Conservation (phyloP, 331 rosid species). For the Malus hybrid region DNA sequence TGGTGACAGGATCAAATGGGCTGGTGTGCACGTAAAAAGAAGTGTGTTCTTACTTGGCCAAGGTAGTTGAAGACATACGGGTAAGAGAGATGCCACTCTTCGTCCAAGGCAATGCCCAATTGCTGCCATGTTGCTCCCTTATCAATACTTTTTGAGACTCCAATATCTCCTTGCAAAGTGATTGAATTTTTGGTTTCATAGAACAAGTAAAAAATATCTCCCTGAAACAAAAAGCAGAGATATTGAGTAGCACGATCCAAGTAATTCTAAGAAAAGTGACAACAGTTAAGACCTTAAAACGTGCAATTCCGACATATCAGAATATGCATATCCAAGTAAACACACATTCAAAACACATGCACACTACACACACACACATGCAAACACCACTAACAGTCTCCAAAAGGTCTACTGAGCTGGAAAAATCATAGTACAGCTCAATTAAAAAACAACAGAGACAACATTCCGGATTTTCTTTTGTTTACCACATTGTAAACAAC, state of each 20-base stretch:
- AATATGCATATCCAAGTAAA: too few relatives aligned
- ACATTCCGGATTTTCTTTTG: not conserved
- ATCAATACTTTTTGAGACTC: conserved; percentile 85
- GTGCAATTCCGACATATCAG: too few relatives aligned
- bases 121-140: conserved; percentile 94
- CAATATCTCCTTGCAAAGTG: conserved; percentile 91
- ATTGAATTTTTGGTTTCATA: conserved; percentile 85
- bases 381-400: not conserved
- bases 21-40: not conserved
- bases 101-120: conserved; percentile 82
- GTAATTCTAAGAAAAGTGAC: not conserved
- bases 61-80: conserved; percentile 72
- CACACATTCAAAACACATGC: too few relatives aligned
- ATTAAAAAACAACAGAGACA: too few relatives aligned
- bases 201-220: conserved; percentile 66
- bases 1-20: not conserved
- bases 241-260: conserved; percentile 8
- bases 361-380: too few relatives aligned
- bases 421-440: not conserved
- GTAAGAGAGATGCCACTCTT: conserved; percentile 97
- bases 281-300: too few relatives aligned
- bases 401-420: not conserved
- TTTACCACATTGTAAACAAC: not conserved
- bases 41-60: conserved; percentile 50
- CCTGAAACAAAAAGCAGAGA: conserved; percentile 37